Evolutionary conservation across 441 rosid species (phyloP).

Genomic region (Populus hybrid): DNA sequence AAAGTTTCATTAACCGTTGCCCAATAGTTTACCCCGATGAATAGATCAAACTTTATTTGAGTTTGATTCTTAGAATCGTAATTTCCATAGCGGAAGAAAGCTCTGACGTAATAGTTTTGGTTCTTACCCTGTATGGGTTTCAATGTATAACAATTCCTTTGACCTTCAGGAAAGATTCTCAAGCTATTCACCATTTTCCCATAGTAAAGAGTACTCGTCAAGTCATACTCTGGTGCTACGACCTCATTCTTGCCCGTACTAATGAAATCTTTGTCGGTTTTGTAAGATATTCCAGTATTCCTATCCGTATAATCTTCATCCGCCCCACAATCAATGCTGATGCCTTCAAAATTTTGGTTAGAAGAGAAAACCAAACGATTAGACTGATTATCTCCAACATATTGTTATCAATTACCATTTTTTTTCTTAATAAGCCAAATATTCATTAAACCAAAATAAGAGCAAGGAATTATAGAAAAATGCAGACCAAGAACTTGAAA

Average conservation of each 20-base stretch:
- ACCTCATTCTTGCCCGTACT: conserved; percentile 12
- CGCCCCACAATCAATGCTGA: conserved; percentile 34
- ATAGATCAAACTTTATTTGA: conserved; percentile 18
- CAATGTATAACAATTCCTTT: conserved; percentile 29
- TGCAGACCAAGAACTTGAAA: too few species aligned
- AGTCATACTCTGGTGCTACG: background rate
- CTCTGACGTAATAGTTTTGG: conserved; percentile 17
- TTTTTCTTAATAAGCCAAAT: too few species aligned
- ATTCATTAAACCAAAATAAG: too few species aligned
- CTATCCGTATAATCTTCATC: conserved; percentile 13
- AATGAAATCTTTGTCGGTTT: conserved; percentile 16
- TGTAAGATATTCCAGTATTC: conserved; percentile 17
- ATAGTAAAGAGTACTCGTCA: background rate
- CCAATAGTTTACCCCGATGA: conserved; percentile 27
- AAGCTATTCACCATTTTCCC: background rate
- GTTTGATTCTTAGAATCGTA: conserved; percentile 19
- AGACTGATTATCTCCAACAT: too few species aligned
- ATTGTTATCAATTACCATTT: too few species aligned
- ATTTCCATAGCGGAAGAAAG: conserved; percentile 23
- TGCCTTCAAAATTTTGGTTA: conserved; percentile 1
- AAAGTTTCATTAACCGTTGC: too few species aligned
- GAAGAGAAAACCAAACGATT: too few species aligned
- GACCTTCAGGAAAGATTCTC: conserved; percentile 29
- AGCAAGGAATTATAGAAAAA: too few species aligned
- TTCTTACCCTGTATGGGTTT: conserved; percentile 19